Conservation (phyloP, 352 stramenopile species). For the Pythium guiyangense region DNA sequence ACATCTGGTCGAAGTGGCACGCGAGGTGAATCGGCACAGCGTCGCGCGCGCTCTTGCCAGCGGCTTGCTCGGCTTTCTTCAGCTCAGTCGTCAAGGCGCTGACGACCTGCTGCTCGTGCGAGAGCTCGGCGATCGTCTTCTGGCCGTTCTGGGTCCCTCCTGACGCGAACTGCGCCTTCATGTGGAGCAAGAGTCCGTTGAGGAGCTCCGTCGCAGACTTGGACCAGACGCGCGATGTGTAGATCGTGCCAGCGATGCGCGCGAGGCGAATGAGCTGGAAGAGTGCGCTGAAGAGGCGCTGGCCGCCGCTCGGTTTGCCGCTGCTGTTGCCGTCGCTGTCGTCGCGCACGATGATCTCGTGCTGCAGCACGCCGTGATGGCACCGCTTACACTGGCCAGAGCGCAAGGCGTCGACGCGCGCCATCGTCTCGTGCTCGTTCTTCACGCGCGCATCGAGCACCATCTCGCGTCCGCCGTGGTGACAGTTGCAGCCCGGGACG, state of each 20-base stretch:
- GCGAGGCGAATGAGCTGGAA: conserved; percentile 54
- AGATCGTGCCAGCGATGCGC: conserved; percentile 47
- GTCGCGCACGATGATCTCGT: conserved; percentile 42
- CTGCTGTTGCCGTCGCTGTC: conserved; percentile 19
- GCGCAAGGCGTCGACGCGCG: conserved; percentile 25
- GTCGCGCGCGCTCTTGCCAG: conserved; percentile 45
- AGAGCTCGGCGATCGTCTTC: conserved; percentile 42
- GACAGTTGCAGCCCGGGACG: conserved; percentile 60
- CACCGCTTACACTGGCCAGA: conserved; percentile 49
- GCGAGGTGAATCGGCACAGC: conserved; percentile 57
- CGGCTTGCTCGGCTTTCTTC: conserved; percentile 38
- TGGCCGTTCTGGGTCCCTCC: conserved; percentile 67
- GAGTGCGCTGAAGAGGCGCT: conserved; percentile 53
- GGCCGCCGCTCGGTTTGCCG: conserved; percentile 37
- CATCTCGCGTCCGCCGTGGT: conserved; percentile 34
- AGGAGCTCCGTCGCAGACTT: conserved; percentile 45
- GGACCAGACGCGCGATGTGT: conserved; percentile 62
- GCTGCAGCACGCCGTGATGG: conserved; percentile 66
- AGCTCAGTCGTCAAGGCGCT: conserved; percentile 43
- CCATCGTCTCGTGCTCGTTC: conserved; percentile 17
- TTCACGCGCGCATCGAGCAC: conserved; percentile 17
- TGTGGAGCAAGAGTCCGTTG: conserved; percentile 32
- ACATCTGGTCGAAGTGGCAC: conserved; percentile 70
- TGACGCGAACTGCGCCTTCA: conserved; percentile 46
- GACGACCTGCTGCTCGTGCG: conserved; percentile 52